Base-by-base conservation (phyloP, 768 basidiomycete species). In the Chiua virens region DNA sequence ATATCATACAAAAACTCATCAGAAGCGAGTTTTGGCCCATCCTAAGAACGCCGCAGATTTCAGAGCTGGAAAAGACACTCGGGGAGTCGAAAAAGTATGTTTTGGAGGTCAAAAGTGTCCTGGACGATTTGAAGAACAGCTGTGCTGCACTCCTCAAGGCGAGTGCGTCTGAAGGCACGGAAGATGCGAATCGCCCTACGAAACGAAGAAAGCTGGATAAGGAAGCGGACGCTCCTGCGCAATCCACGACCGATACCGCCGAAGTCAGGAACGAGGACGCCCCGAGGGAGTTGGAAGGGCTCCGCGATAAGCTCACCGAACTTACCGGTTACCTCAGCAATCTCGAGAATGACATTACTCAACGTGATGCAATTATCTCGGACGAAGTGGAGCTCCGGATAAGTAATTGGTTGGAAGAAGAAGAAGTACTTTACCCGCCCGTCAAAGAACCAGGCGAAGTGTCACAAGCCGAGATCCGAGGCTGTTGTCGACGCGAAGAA, bases 21-120 rank as follows among this genome's bases (percentile, higher is more conserved):
- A 68, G 67, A 22, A 59, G 63, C 41, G 64, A 65, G 17, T 76
- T 74, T 51, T 77, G 76, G 76, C 76, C 75, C 6, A 42, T 68
- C 28, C n/a, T 72, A 4, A 62, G 59, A 20, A 44, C 50, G 7
- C 54, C 66, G n/a, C 60, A 63, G 17, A 42, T 64, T 21, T 45
- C 49, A 13, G 62, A 67, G 39, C 46, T 65, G 54, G 64, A 65
- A 45, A 67, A 50, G 18, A 39, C 50, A 18, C 23, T 60, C 5
- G 56, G 37, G 13, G 65, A 64, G 14, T 52, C 62, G 22, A 69
- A 65, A 48, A 67, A 69, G 35, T 57, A 67, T 25, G 60, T 68
- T 25, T 54, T 53, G 36, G 66, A 65, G n/a, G 63, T 78, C 47
- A 66, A 61, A 30, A 53, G 43, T 22, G 30, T 57, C 21, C 25